Base-by-base conservation (phyloP, 1,139 yeast species). In the Saccharomyces pastorianus region DNA sequence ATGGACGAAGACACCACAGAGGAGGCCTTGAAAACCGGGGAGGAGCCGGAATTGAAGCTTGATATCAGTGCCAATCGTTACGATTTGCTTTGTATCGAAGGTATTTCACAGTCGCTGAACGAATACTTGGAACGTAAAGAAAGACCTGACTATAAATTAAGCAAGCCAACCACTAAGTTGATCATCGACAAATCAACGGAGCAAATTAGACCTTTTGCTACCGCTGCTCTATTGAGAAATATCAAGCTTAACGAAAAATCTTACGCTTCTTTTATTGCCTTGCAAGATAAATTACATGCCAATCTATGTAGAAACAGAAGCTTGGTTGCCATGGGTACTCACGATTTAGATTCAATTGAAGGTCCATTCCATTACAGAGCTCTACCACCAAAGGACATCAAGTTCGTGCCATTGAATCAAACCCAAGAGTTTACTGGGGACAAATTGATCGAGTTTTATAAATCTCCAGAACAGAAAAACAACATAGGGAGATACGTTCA, bases 51-150 rank as follows among this genome's bases (percentile, higher is more conserved):
- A 73, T 79, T 89, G 66, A 95, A 95, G 75, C 90, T 95, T 67
- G 99, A 95, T 72, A 85, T 95, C 61, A 98, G 97, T 55, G 99
- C 99, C 60, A 95, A 95, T 75, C 83, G 99, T 76, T 95, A 93
- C 68, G 99, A 93, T 71, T 84, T 95, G 93, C 83, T 95, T 63
- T 95, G 99, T 76, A 86, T 90, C 61, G 99, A 95, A 73, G 99
- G 99, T 68, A 91, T 95, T 71, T 89, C 97, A 0, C 95, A 90
- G 68, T 95, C 98, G 0, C 77, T 95, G 68, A 90, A 90, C 67
- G 95, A 90, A 70, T 95, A 88, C 69, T 78, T 91, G 65, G 96
- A 95, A 42, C 81, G 81, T 58, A 69, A 72, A 11, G 69, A 74
- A 53, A 76, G 86, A 46, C 97, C 99, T 52, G 71, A 73, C 34